Base-by-base conservation (phyloP, 352 stramenopile genomes). In the Phytophthora litchii region DNA sequence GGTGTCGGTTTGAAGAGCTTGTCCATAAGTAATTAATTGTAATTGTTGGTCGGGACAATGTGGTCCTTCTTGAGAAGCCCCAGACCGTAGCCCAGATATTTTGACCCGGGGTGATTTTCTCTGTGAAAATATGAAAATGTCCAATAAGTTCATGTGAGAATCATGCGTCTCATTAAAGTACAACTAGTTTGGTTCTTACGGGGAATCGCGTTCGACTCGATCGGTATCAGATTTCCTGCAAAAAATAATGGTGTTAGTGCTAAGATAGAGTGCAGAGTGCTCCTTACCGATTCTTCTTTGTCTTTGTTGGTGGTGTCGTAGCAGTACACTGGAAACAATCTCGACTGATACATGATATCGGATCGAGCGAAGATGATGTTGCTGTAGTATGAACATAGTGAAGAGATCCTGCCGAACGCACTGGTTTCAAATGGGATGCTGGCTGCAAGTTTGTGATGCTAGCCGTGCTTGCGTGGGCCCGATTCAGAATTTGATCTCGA, bases 21-120 rank as follows among this genome's bases (percentile, higher is more conserved):
- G 31, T 37, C n/a, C 20, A 27, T 27, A 38, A 31, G 20, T 64
- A 27, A 44, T 47, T 31, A 52, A 67, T 46, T 72, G 35, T 73
- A 50, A 16, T 80, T 73, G 21, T 70, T 78, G 10, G 64, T 55
- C 7, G 60, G 55, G 7, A 88, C 72, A 32, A 89, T 75, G 62
- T 91, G 78, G 62, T 91, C 64, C 44, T 78, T 87, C 68, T 91
- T 91, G n/a, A 94, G 67, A 45, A 92, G 54, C 8, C 84, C 85
- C 7, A 94, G 74, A 5, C 82, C 82, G 35, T 91, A 77, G 13
- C 82, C 80, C 6, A 94, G 57, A 51, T 90, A 94, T 44, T 91
- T 92, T 12, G 82, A 92, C 0, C 83, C 83, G 11, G 67, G 29
- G 11, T 70, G 60, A 13, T 70, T 53, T 54, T 80, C 78, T 35